Evolutionary conservation across 495 filamentous ascomycete species (phyloP).

Genomic region (Penicillium goetzii): DNA sequence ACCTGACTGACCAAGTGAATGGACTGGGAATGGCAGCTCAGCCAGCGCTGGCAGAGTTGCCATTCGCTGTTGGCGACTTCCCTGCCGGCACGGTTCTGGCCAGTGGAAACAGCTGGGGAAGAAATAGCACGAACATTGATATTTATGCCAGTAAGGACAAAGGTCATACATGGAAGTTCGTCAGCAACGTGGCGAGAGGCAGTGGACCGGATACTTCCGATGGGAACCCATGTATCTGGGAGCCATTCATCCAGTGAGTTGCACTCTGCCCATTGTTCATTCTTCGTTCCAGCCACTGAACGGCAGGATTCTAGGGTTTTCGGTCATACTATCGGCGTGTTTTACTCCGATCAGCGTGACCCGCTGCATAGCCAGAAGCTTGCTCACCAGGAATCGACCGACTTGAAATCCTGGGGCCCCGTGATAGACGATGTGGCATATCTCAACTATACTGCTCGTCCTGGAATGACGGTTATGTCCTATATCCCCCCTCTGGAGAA

Average conservation of each 20-base stretch:
- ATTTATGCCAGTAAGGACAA: slow-evolving; percentile 60
- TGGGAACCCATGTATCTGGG: slow-evolving; percentile 7
- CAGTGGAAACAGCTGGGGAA: slow-evolving; percentile 48
- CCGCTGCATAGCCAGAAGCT: slow-evolving; percentile 63
- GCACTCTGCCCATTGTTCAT: not conserved
- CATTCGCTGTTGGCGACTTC: slow-evolving; percentile 36
- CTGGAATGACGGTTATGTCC: slow-evolving; percentile 63
- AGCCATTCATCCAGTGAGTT: slow-evolving; percentile 7
- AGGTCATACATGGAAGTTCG: not conserved
- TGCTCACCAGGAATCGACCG: slow-evolving; percentile 55
- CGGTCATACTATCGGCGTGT: slow-evolving; percentile 55
- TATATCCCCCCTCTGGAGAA: slow-evolving; percentile 53
- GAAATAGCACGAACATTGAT: slow-evolving; percentile 63
- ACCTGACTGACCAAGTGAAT: slow-evolving; percentile 36
- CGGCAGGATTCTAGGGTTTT: slow-evolving; percentile 14
- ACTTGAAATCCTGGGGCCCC: slow-evolving; percentile 56
- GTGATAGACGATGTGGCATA: slow-evolving; percentile 61
- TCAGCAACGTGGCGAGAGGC: slow-evolving; percentile 5
- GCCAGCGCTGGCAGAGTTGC: slow-evolving; percentile 62
- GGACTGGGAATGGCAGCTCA: slow-evolving; percentile 63
- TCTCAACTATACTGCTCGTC: slow-evolving; percentile 56
- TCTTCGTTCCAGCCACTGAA: not conserved
- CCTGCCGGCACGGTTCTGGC: slow-evolving; percentile 6
- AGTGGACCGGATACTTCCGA: not conserved
- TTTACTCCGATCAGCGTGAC: slow-evolving; percentile 69